These are phyloP conservation scores for Ceratocystis lukuohia DNA, from an alignment of 2,329 filamentous ascomycete genomes.

Conservation along the genomic window DNA sequence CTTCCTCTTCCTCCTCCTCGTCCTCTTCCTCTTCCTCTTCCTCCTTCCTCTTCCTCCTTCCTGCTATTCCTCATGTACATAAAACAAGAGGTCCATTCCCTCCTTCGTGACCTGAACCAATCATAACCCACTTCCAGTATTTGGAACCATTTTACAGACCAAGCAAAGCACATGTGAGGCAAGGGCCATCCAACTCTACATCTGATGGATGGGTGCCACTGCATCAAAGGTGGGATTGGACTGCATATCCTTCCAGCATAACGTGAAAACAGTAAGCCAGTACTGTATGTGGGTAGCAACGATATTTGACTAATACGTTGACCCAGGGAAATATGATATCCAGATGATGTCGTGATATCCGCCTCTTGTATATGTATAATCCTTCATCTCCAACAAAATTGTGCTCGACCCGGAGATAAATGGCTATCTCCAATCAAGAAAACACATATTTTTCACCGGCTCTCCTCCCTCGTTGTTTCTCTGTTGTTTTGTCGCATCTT, in stretches of 20 bases:
- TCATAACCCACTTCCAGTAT: neutral
- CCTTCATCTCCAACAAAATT: neutral
- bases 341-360: neutral
- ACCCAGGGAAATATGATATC: neutral
- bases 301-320: neutral
- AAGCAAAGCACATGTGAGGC: neutral
- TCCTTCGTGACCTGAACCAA: neutral
- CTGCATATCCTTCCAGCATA: neutral
- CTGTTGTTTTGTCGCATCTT: neutral
- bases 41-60: neutral
- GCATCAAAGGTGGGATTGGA: constrained; percentile 2
- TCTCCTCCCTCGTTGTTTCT: neutral
- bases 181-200: neutral
- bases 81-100: neutral
- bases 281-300: neutral
- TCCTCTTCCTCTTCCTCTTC: neutral
- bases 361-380: neutral
- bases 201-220: constrained; percentile 1
- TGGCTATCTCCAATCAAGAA: neutral
- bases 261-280: neutral
- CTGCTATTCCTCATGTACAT: neutral
- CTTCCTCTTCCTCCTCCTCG: no score
- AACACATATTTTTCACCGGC: neutral
- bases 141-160: neutral
- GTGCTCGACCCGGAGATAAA: neutral